Base-by-base conservation (phyloP, 225 moss, liverwort and hornwort species). In the Asterella californica region DNA sequence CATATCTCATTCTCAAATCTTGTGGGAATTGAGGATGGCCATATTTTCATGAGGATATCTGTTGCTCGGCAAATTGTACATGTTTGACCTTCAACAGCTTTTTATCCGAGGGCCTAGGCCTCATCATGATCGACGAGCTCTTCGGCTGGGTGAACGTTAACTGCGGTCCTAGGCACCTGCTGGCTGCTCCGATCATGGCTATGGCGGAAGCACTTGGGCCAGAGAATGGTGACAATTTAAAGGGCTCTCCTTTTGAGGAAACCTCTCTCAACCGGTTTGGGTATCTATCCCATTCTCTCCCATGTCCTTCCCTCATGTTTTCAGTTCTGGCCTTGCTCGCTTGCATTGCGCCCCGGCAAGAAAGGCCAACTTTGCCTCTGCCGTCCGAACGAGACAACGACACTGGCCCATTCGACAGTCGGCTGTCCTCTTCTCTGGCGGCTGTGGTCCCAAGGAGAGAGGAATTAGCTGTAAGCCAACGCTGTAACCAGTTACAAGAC, bases 141-240 rank as follows among this genome's bases (percentile, higher is more conserved):
- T n/a, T 76, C 11, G 25, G 18, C 6, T 42, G 36, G 50, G 29
- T 57, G 5, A 34, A 8, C 11, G 47, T 12, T 59, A 60, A 57
- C 15, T 36, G 60, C 62, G n/a, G 61, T 59, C 46, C 19, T 25
- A 61, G 25, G 61, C 27, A n/a, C 38, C 37, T 76, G 37, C 38
- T 38, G 22, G 38, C 62, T 61, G 60, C 10, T 14, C 76, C 76
- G 0, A 76, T 36, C 76, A 76, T 61, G 10, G 76, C 76, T 19
- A 76, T 60, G 25, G 76, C 76, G 25, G 76, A 61, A 61, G 76
- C 76, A 62, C 76, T 76, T 12, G 76, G 76, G 14, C 60, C 27
- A 45, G 62, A 54, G 25, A 76, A 76, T 4, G 76, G 36, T 42
- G 76, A 76, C 60, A 76, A 12, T 15, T 38, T 11, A 62, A 76